Evolutionary conservation across 768 basidiomycete species (phyloP).

Genomic region (Lactarius deliciosus): DNA sequence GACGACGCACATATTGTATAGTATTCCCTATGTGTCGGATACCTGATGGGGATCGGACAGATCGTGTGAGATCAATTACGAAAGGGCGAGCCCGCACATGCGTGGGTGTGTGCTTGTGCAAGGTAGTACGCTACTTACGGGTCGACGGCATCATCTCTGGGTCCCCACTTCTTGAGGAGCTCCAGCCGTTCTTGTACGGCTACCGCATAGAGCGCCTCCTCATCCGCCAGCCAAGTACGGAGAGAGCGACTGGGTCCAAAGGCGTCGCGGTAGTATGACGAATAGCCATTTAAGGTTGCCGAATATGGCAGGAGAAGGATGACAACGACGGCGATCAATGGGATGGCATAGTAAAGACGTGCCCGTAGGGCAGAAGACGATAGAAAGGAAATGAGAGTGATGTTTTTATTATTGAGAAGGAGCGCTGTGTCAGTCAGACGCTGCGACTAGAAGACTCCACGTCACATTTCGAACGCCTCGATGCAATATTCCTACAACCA

Average conservation of each 20-base stretch:
- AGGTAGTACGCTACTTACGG: background rate
- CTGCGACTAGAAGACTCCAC: too few relatives aligned
- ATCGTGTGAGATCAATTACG: background rate
- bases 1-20: slow-evolving; percentile 5
- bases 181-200: background rate
- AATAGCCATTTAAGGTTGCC: background rate
- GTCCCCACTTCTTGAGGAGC: slow-evolving; percentile 21
- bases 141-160: background rate
- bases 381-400: too few relatives aligned
- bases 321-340: background rate
- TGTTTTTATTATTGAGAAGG: background rate
- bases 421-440: too few relatives aligned
- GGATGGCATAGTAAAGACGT: background rate
- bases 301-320: background rate
- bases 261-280: slow-evolving; percentile 12
- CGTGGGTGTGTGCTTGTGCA: too few relatives aligned
- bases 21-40: background rate
- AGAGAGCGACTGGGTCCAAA: slow-evolving; percentile 3
- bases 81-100: background rate
- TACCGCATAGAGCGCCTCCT: slow-evolving; percentile 9
- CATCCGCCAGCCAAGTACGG: slow-evolving; percentile 4
- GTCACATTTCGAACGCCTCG: too few relatives aligned
- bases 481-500: too few relatives aligned
- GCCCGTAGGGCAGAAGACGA: background rate
- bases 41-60: slow-evolving; percentile 4